Base-by-base conservation (phyloP, 148 eudicot species). In the Nepenthes gracilis region DNA sequence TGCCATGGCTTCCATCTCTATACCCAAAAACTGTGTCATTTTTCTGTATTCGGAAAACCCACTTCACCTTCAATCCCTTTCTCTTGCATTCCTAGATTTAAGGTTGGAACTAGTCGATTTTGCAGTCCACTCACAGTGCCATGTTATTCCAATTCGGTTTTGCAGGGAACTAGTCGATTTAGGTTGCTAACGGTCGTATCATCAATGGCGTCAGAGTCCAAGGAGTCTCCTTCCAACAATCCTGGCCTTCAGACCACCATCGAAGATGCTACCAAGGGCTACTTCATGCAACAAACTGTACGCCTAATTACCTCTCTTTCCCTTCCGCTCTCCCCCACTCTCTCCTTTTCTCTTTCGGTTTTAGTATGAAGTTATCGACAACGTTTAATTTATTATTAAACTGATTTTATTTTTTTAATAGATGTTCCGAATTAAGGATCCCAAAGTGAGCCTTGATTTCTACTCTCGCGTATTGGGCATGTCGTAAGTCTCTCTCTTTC, bases 351-450 rank as follows among this genome's bases (percentile, higher is more conserved):
- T 15, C 10, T 4, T 2, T 57, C 34, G 13, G n/a, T 33, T 1
- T 47, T 52, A 14, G 4, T 5, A 35, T 23, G 36, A 55, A 33
- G 35, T 35, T 10, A 56, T 40, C 37, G 5, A 15, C 35, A 34
- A 2, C 47, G 1, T 12, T 58, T 47, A 9, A 13, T 61, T n/a
- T 35, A 58, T 62, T 33, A 61, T 36, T 57, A 12, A 5, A 5
- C 15, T 49, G 2, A n/a, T 49, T 49, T 11, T 6, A 2, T 11
- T 75, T 33, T 40, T 43, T 1, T 60, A 74, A 67, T 86, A 92
- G 98, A 92, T 88, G 96, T 82, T 75, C 75, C 86, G 96, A 38
- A 80, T 92, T 65, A 92, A 92, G 81, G 98, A 92, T 59, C 98
- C 98, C 0, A 88, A 88, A 83, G 81, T 76, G 66, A 92, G 94